A percentile compares a stretch with the other conserved stretches of the same genome.
Evolutionary conservation across 179 eudicot genomes (phyloP).

Genomic region (Silene noctiflora): DNA sequence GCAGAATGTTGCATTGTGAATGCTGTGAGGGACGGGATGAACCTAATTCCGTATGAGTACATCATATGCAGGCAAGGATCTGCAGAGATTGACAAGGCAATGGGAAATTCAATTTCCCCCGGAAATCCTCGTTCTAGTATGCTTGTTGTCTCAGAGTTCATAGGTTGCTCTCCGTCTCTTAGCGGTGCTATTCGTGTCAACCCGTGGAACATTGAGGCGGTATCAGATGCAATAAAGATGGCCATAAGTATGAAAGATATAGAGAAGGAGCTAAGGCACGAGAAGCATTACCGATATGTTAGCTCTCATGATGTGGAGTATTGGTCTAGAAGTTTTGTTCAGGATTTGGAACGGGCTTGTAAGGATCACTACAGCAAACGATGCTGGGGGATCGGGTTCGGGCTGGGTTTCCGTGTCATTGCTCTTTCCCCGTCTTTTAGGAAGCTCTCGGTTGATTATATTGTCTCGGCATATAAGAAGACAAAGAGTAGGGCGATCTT

Average conservation of each 20-base stretch:
- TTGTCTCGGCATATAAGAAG: slow-evolving; percentile 32
- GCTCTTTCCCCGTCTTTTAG: slow-evolving; percentile 42
- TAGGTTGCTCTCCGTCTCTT: slow-evolving; percentile 48
- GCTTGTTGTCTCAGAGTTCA: slow-evolving; percentile 45
- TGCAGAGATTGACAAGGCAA: slow-evolving; percentile 30
- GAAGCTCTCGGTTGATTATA: slow-evolving; percentile 34
- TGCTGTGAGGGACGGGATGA: slow-evolving; percentile 50
- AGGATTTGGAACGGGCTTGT: slow-evolving; percentile 42
- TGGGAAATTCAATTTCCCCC: neutral
- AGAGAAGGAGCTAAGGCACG: slow-evolving; percentile 36
- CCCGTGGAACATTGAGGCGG: slow-evolving; percentile 44
- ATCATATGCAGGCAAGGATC: slow-evolving; percentile 43
- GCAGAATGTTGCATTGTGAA: slow-evolving; percentile 50
- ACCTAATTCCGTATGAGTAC: slow-evolving; percentile 41
- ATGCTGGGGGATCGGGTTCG: slow-evolving; percentile 49
- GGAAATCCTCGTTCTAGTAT: slow-evolving; percentile 34
- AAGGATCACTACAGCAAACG: slow-evolving; percentile 38
- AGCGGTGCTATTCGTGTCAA: slow-evolving; percentile 47
- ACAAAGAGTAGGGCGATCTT: slow-evolving; percentile 39
- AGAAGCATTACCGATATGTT: slow-evolving; percentile 42
- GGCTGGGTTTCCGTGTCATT: slow-evolving; percentile 36
- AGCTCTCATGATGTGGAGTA: slow-evolving; percentile 46
- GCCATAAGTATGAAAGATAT: slow-evolving; percentile 29
- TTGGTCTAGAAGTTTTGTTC: slow-evolving; percentile 43
- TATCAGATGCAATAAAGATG: slow-evolving; percentile 35